Conservation (phyloP, 495 filamentous ascomycete genomes). For the Talaromyces thailandensis region DNA sequence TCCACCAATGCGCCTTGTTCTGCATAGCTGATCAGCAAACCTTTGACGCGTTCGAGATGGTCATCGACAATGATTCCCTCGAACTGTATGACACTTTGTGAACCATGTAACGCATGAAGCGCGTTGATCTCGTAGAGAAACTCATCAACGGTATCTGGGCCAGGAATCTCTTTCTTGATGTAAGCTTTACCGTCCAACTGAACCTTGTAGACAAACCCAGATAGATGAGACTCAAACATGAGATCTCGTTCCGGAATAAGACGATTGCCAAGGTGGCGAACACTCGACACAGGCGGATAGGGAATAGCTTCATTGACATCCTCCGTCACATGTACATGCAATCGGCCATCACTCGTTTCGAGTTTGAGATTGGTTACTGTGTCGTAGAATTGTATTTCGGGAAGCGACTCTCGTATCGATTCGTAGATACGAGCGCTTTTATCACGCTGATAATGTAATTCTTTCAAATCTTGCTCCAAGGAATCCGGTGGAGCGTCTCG, state of each 20-base stretch:
- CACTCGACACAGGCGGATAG: slow-evolving; percentile 67
- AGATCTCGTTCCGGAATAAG: slow-evolving; percentile 64
- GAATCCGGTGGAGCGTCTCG: slow-evolving; percentile 72
- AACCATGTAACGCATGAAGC: slow-evolving; percentile 63
- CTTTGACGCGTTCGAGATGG: slow-evolving; percentile 64
- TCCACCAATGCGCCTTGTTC: slow-evolving; percentile 86
- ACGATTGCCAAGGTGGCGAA: slow-evolving; percentile 64
- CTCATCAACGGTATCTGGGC: slow-evolving; percentile 91
- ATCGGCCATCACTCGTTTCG: slow-evolving; percentile 76
- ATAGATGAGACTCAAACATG: slow-evolving; percentile 84
- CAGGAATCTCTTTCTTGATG: slow-evolving; percentile 98
- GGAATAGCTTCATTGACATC: slow-evolving; percentile 92
- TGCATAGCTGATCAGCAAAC: slow-evolving; percentile 83
- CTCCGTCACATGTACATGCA: slow-evolving; percentile 98
- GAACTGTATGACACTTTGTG: slow-evolving; percentile 75
- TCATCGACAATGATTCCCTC: slow-evolving; percentile 87
- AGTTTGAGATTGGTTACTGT: slow-evolving; percentile 95
- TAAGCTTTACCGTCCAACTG: slow-evolving; percentile 53
- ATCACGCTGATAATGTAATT: slow-evolving; percentile 76
- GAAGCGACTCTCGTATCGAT: slow-evolving; percentile 83
- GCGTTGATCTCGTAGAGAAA: slow-evolving; percentile 98
- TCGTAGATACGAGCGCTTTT: slow-evolving; percentile 95
- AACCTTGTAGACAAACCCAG: slow-evolving; percentile 97
- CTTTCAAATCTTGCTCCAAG: slow-evolving; percentile 73
- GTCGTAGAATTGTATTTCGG: slow-evolving; percentile 88